phyloP scores from a whole-genome alignment of 352 stramenopile genomes.

The Globisporangium canariense region DNA sequence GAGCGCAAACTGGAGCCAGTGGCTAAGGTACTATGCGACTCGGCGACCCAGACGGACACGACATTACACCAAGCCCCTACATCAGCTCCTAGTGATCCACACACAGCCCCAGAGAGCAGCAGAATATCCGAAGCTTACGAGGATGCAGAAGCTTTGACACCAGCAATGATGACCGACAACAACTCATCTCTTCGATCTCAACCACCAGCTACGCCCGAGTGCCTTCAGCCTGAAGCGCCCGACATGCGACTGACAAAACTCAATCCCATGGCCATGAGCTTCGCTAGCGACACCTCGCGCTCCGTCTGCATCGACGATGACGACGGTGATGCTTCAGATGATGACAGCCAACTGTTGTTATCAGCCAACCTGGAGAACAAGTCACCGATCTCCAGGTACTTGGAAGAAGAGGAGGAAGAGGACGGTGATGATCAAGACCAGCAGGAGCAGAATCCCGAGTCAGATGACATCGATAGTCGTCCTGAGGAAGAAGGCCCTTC shows the following conservation, averaged over 20 bases:
- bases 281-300: not conserved
- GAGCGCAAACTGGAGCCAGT: not conserved
- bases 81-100: not conserved
- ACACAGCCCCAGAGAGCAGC: no score
- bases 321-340: not conserved
- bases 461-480: not conserved
- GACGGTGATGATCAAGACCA: not conserved
- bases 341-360: not conserved
- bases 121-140: not conserved
- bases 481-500: not conserved
- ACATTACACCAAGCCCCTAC: not conserved
- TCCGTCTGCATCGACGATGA: not conserved
- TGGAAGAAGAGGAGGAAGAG: conserved; percentile 1
- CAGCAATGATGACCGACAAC: not conserved
- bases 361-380: not conserved
- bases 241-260: not conserved
- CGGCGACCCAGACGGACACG: not conserved
- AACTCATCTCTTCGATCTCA: not conserved
- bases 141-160: not conserved
- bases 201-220: not conserved
- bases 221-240: not conserved
- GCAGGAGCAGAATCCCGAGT: not conserved
- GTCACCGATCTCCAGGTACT: conserved; percentile 9
- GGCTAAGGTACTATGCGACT: not conserved
- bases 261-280: not conserved